Evolutionary conservation across 306 rosid genomes (phyloP), one percentile per base, ranked within the genome.

Genomic region (Rosa multiflora): DNA sequence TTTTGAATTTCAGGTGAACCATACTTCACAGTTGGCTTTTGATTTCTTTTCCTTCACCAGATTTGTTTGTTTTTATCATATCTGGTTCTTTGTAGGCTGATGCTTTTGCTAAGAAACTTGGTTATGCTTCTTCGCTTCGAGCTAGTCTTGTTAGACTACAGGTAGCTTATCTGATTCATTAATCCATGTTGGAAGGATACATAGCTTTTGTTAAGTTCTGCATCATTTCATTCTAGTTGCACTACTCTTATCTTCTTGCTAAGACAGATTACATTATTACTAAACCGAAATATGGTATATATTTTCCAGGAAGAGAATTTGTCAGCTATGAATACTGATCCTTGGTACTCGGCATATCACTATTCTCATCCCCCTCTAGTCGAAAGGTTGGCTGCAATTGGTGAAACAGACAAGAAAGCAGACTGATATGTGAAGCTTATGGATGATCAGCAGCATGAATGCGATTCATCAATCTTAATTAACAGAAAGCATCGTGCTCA

Each of bases 311-410:
- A 94, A 89, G 97, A 92, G 82, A 94, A 94, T 86, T 85, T 95
- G 67, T 92, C 97, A 5, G 94, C 98, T 8, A 92, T 92, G 98
- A 95, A 95, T 52, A 89, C 93, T 5, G 97, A 92, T 89, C 99
- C 97, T 48, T 95, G 98, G 99, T 95, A 85, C 88, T 92, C 99
- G 1, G 98, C 98, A 20, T 95, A 92, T 84, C 99, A 95, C 91
- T 92, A 92, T 75, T 92, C 99, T 49, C 97, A 95, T 78, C 97
- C 98, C 58, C 96, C 98, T 2, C 97, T 95, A 14, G 96, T 95
- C 3, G 96, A 95, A 83, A 88, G 98, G 82, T 81, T 93, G 94
- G 98, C 90, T 37, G 97, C 93, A 18, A 79, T 92, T 0, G 97
- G 91, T 74, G 43, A 61, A 82, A 29, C 89, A 0, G 97, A 91